These are phyloP conservation scores for Citeromyces matritensis DNA, from an alignment of 805 yeast species.

Conservation along the genomic window DNA sequence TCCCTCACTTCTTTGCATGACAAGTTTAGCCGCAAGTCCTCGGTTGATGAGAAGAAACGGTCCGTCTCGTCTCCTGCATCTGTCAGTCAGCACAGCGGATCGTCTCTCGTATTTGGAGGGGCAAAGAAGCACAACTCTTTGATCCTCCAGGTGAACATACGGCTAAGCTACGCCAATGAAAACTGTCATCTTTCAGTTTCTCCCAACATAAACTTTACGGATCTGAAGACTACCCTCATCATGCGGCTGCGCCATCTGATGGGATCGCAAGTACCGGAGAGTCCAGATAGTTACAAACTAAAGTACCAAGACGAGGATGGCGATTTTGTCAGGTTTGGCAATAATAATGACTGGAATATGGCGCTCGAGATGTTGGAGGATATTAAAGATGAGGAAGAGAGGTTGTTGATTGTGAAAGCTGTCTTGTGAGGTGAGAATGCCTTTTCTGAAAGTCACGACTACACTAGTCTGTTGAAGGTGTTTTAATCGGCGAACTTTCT, in stretches of 20 bases:
- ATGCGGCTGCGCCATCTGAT: constrained; percentile 42
- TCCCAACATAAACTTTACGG: constrained; percentile 6
- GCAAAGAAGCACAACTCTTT: not conserved
- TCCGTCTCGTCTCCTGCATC: constrained; percentile 18
- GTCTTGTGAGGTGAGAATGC: too few relatives aligned
- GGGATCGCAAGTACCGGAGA: constrained; percentile 35
- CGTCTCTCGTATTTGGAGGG: not conserved
- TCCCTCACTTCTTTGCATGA: not conserved
- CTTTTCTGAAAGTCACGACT: too few relatives aligned
- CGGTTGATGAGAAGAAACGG: constrained; percentile 14
- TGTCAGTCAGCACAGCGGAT: constrained; percentile 1
- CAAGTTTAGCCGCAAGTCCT: too few relatives aligned
- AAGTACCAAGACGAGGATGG: constrained; percentile 93
- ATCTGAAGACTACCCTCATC: constrained; percentile 26
- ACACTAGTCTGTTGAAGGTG: too few relatives aligned
- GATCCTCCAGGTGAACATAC: constrained; percentile 9
- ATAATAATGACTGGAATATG: constrained; percentile 78
- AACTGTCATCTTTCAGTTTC: constrained; percentile 57
- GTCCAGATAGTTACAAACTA: constrained; percentile 44
- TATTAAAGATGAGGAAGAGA: constrained; percentile 25
- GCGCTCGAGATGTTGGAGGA: constrained; percentile 61
- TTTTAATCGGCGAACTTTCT: too few relatives aligned
- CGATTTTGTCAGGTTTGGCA: constrained; percentile 72
- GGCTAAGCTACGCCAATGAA: constrained; percentile 21
- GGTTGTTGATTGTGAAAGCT: too few relatives aligned